Evolutionary conservation across 2,329 filamentous ascomycete species (phyloP).

Genomic region (Ascochyta pisi): DNA sequence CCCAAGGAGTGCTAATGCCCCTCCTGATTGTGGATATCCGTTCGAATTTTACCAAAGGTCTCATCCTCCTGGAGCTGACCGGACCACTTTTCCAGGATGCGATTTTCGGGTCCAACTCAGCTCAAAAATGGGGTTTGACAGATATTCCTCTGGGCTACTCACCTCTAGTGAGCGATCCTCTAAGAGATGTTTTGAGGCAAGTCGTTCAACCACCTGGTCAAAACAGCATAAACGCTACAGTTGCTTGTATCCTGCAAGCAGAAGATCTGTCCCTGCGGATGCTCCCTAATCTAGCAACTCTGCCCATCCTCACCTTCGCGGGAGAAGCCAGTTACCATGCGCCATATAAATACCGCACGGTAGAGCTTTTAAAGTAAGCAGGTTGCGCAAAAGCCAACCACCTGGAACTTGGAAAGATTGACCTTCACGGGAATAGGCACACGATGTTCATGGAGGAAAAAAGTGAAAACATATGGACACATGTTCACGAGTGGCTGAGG

Average conservation of each 20-base stretch:
- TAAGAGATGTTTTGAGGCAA: too few species aligned
- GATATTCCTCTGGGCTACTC: conserved; percentile 3
- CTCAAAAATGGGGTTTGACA: conserved; percentile 43
- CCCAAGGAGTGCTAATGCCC: too few species aligned
- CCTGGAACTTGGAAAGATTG: conserved; percentile 15
- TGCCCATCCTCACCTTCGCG: conserved; percentile 59
- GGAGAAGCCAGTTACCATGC: conserved; percentile 60
- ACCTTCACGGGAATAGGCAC: conserved; percentile 1
- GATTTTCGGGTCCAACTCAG: conserved; percentile 1
- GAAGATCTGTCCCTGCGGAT: conserved; percentile 44
- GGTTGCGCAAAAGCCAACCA: conserved; percentile 17
- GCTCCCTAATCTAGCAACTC: conserved; percentile 56
- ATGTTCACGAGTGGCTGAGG: neutral
- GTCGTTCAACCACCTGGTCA: conserved; percentile 23
- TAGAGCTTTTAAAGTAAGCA: conserved; percentile 57
- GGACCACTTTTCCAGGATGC: conserved; percentile 57
- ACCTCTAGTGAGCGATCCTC: too few species aligned
- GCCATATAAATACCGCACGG: conserved; percentile 62
- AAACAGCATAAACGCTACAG: conserved; percentile 40
- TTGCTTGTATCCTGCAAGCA: conserved; percentile 48
- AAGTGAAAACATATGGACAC: neutral
- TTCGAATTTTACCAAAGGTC: conserved; percentile 36
- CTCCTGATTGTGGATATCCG: too few species aligned
- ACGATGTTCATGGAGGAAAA: conserved; percentile 16
- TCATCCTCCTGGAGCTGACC: conserved; percentile 61